A percentile compares a stretch with the other conserved stretches of the same genome.
phyloP scores from a whole-genome alignment of 2,329 filamentous ascomycete species.

The Ceratocystis destructans region DNA sequence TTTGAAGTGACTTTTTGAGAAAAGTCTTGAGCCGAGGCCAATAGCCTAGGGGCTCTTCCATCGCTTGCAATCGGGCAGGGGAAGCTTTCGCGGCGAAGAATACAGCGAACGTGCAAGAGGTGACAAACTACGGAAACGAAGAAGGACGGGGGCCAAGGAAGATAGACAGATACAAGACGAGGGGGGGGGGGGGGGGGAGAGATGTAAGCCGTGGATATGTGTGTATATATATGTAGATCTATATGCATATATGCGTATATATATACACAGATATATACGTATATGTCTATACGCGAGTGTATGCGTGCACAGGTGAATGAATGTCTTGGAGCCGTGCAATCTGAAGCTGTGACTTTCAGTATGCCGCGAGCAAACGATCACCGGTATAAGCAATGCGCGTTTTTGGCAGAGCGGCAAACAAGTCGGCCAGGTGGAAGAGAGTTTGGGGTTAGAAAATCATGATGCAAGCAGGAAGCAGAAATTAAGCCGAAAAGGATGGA shows the following conservation, averaged over 20 bases:
- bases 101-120: no score
- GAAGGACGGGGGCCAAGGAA: no score
- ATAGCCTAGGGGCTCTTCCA: slow-evolving; percentile 21
- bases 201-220: background rate
- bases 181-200: background rate
- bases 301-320: background rate
- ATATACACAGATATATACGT: no score
- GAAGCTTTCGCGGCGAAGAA: background rate
- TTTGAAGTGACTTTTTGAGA: slow-evolving; percentile 41
- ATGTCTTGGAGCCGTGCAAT: background rate
- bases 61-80: background rate
- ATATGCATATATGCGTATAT: background rate
- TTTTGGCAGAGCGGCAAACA: background rate
- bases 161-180: background rate
- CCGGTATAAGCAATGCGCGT: background rate
- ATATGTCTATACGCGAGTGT: background rate
- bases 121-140: no score
- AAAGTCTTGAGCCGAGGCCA: slow-evolving; percentile 35
- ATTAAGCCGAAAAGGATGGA: background rate
- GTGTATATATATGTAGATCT: background rate
- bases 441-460: background rate
- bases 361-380: background rate
- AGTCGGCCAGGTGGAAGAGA: background rate
- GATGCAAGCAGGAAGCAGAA: background rate
- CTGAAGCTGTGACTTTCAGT: background rate